Conservation (phyloP, 441 rosid species). For the Adansonia gregorii region DNA sequence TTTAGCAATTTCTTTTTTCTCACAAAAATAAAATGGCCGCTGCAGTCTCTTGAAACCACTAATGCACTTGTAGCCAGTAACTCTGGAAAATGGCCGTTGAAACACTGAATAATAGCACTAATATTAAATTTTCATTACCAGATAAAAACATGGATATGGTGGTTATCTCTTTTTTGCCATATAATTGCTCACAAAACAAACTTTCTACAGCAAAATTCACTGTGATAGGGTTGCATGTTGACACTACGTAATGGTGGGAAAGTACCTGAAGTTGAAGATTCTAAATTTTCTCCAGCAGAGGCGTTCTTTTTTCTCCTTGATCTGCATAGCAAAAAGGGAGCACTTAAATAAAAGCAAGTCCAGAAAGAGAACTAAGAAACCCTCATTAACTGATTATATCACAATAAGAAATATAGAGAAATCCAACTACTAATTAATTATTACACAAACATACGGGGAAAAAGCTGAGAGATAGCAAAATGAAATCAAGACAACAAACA, state of each 20-base stretch:
- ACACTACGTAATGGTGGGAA: background rate
- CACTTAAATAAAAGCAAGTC: background rate
- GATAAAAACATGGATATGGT: background rate
- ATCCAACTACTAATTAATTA: background rate
- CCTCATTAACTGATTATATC: background rate
- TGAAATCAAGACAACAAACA: background rate
- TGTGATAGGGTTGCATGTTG: background rate
- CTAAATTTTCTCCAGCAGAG: constrained; percentile 72
- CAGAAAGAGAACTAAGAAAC: background rate
- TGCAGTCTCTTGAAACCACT: background rate
- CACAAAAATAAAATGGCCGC: background rate
- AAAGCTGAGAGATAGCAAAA: background rate
- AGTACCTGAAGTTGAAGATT: constrained; percentile 68
- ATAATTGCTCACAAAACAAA: background rate
- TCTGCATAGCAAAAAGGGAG: constrained; percentile 45
- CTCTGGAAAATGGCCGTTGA: constrained; percentile 7
- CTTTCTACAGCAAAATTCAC: background rate
- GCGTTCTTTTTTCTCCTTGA: constrained; percentile 89
- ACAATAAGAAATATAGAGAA: background rate
- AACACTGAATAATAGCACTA: background rate
- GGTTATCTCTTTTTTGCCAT: constrained; percentile 14
- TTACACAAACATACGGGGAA: background rate
- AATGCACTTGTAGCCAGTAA: background rate
- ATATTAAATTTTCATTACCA: background rate
- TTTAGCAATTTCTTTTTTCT: constrained; percentile 7